Base-by-base conservation (phyloP, 495 filamentous ascomycete species). In the Apiosordaria backusii region DNA sequence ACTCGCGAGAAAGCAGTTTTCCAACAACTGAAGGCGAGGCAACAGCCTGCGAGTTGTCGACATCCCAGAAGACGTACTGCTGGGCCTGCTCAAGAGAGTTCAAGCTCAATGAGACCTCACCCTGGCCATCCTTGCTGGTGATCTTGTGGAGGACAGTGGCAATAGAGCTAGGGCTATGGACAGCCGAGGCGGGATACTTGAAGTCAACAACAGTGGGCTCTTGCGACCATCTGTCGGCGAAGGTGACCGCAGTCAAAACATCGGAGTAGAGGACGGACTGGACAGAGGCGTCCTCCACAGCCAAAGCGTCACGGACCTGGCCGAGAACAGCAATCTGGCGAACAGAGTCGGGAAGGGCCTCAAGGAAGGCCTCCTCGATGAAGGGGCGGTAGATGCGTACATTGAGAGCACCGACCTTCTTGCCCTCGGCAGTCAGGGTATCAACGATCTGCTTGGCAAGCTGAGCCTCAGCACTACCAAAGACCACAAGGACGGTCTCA, bases 341-440 rank as follows among this genome's bases (percentile, higher is more conserved):
- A 45, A 88, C 88, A 22, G 89, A 90, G 70, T 85, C 80, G 9
- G 95, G 93, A 15, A 99, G 82, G 2, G 84, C 85, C 52, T 88
- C 85, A 59, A 97, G 82, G 82, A 99, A 99, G 62, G 90, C 91
- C 70, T 95, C 90, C 79, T 99, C 95, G 25, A 92, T 86, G 75
- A 99, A 98, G 1, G 95, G 95, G 27, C 93, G 86, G 81, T 97
- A 98, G 60, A 99, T 84, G 64, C 95, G 89, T 60, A 98, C 94
- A 68, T 90, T 93, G 70, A 99, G 80, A 21, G 93, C 91, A 66
- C 95, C 95, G 63, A 97, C 85, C 74, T 87, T 89, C 62, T 85
- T 82, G 68, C 88, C 92, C 65, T 87, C 82, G 68, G 86, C 86
- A 24, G 87, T 84, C 61, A 98, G 80, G 23, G 87, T 87, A 40